Evolutionary conservation across 2,329 filamentous ascomycete genomes (phyloP), one percentile per base, ranked within the genome.

Genomic region (Bipolaris gigantea): DNA sequence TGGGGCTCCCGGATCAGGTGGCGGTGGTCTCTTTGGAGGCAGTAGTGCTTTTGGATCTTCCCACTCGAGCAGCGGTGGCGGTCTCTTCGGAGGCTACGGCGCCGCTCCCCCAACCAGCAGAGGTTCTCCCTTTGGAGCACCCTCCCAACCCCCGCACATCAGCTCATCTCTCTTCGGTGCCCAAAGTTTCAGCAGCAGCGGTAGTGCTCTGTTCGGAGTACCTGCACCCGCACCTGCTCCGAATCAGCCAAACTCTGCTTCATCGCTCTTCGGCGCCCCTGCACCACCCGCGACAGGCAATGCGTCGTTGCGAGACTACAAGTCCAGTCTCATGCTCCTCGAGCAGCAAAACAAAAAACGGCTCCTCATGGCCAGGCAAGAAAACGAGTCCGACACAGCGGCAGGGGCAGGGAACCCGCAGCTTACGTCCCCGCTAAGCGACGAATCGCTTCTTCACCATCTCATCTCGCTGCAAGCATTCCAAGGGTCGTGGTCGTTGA

Each of bases 261-360:
- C 27, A 11, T 25, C 15, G n/a, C 9, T 42, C 16, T 43, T 32
- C 7, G 16, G 27, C 10, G 27, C 40, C 5, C n/a, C 40, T 15
- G n/a, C 25, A 15, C 25, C 40, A 11, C 19, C 40, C 5, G 2
- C 40, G 3, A 9, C 10, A 10, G 27, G 10, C 11, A 32, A 15
- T 9, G 32, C 2, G 13, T 9, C n/a, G n/a, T 79, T 92, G 25
- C 88, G 91, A 72, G 89, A 92, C 71, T 92, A 92, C 65, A 89
- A 92, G 76, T 91, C 90, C 88, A 87, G 91, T 68, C 75, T 92
- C 69, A 92, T 92, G 89, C 76, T 92, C 27, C 81, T 92, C 9
- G 89, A 92, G 73, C 89, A 92, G 74, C 88, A 92, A 74, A 92
- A 92, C 65, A 49, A 42, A 13, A 49, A 40, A 15, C 38, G 32